Evolutionary conservation across 805 yeast genomes (phyloP).

Genomic region (Suhomyces xylopsoci): DNA sequence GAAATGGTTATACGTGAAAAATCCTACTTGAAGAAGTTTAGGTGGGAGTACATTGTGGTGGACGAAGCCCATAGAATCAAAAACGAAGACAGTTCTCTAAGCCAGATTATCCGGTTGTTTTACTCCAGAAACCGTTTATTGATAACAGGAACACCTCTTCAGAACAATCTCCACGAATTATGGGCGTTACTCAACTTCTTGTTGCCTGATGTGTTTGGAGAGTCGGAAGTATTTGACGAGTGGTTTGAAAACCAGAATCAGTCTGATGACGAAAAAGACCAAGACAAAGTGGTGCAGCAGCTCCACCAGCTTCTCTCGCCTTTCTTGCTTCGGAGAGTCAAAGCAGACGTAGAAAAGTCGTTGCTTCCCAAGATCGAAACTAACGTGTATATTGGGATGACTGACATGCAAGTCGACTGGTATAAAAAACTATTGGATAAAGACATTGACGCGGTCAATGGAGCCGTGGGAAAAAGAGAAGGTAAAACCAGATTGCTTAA

Average conservation of each 20-base stretch:
- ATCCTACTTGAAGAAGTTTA: constrained; percentile 68
- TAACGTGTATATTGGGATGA: constrained; percentile 89
- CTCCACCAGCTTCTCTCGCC: constrained; percentile 87
- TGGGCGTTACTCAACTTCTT: constrained; percentile 93
- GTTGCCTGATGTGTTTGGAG: constrained; percentile 93
- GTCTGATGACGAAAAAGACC: constrained; percentile 36
- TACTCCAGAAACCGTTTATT: constrained; percentile 80
- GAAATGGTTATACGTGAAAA: constrained; percentile 94
- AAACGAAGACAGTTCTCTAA: constrained; percentile 86
- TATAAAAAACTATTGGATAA: constrained; percentile 84
- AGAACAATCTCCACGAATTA: constrained; percentile 89
- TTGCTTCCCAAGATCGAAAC: constrained; percentile 86
- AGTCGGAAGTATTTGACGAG: constrained; percentile 82
- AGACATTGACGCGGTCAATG: constrained; percentile 94
- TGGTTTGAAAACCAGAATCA: constrained; percentile 69
- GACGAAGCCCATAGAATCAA: constrained; percentile 98
- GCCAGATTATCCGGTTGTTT: constrained; percentile 88
- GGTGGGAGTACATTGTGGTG: constrained; percentile 91
- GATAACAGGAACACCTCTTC: constrained; percentile 95
- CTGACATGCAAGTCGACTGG: constrained; percentile 93
- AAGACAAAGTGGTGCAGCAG: constrained; percentile 83
- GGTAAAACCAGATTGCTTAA: constrained; percentile 87
- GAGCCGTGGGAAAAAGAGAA: constrained; percentile 91
- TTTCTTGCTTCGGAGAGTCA: constrained; percentile 82
- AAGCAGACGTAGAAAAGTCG: constrained; percentile 89